Evolutionary conservation across 129 eudicot genomes (phyloP).

Genomic region (Ambrosia artemisiifolia): DNA sequence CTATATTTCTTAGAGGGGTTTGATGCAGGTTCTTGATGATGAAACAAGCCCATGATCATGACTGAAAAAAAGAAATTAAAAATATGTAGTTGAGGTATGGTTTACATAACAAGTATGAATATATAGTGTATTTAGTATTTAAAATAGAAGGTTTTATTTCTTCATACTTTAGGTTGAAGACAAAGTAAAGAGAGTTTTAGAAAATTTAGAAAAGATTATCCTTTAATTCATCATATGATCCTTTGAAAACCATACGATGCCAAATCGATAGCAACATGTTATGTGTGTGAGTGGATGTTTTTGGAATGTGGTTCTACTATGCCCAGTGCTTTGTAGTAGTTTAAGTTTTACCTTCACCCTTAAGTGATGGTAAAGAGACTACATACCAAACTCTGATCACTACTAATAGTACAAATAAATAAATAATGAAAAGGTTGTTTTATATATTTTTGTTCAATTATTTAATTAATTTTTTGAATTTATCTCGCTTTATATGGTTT

Average conservation of each 20-base stretch:
- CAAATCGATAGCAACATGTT: conserved; percentile 31
- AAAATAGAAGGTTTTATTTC: conserved; percentile 19
- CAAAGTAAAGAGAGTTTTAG: conserved; percentile 39
- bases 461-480: not conserved
- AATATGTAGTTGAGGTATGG: conserved; percentile 1
- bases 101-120: conserved; percentile 20
- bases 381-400: conserved; percentile 50
- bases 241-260: conserved; percentile 31
- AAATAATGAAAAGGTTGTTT: not conserved
- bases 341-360: conserved; percentile 40
- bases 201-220: conserved; percentile 18
- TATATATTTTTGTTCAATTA: not conserved
- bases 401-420: conserved; percentile 20
- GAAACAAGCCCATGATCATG: conserved; percentile 37
- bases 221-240: conserved; percentile 21
- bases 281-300: conserved; percentile 10
- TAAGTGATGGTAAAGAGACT: conserved; percentile 51
- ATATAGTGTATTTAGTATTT: conserved; percentile 15
- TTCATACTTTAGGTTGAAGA: conserved; percentile 81
- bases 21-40: conserved; percentile 39
- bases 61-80: not conserved
- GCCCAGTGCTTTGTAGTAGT: conserved; percentile 35
- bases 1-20: conserved; percentile 59
- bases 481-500: not conserved
- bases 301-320: conserved; percentile 27